Percentiles rank a stretch among this genome's conserved stretches.
Conservation (phyloP, 148 eudicot species). For the Chenopodium berlandieri region DNA sequence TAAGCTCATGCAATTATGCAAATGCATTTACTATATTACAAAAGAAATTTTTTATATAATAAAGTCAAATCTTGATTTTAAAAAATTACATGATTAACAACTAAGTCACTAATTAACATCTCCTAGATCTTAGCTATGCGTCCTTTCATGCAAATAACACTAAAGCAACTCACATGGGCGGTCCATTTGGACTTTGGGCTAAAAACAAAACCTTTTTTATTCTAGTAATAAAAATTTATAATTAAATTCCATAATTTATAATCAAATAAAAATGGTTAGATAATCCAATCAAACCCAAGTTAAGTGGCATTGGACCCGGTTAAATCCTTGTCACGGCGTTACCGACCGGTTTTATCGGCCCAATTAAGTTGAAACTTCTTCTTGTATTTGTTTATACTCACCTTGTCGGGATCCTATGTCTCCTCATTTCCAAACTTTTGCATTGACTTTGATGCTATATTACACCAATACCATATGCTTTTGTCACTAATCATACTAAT, state of each 20-base stretch:
- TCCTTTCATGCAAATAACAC: slow-evolving; percentile 22
- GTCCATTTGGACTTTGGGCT: background rate
- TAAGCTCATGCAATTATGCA: slow-evolving; percentile 8
- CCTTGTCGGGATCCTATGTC: slow-evolving; percentile 39
- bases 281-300: background rate
- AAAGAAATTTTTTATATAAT: background rate
- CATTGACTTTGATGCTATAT: slow-evolving; percentile 25
- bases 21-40: background rate
- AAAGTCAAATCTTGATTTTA: background rate
- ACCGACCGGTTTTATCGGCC: slow-evolving; percentile 17
- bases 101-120: slow-evolving; percentile 3
- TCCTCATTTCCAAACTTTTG: slow-evolving; percentile 17
- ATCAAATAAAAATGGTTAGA: background rate
- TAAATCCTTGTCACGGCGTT: slow-evolving; percentile 7
- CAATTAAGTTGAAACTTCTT: background rate
- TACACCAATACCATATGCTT: slow-evolving; percentile 16
- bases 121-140: slow-evolving; percentile 19
- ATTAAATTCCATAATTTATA: background rate
- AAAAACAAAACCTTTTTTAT: slow-evolving; percentile 2
- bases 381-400: slow-evolving; percentile 17
- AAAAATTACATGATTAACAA: background rate
- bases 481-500: slow-evolving; percentile 6
- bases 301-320: slow-evolving; percentile 16
- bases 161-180: slow-evolving; percentile 31
- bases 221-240: background rate